A percentile compares a stretch with the other conserved stretches of the same genome.
Evolutionary conservation across 306 rosid genomes (phyloP).

Genomic region (Medicago ruthenica): DNA sequence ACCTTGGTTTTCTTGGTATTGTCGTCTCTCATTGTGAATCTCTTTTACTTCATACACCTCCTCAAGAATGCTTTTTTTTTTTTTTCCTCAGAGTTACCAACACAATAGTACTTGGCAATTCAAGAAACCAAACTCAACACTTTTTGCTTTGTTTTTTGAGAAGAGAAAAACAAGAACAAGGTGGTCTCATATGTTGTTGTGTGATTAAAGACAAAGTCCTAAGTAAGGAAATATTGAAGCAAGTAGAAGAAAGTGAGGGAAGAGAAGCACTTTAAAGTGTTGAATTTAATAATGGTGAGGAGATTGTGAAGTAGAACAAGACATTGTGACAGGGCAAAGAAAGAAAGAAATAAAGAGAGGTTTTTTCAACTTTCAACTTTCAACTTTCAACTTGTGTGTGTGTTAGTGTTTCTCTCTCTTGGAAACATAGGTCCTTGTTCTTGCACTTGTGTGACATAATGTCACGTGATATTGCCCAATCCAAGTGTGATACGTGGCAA

Average conservation of each 20-base stretch:
- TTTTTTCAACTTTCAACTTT: background rate
- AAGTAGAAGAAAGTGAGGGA: conserved; percentile 41
- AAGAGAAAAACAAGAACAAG: conserved; percentile 41
- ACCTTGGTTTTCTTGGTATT: conserved; percentile 95
- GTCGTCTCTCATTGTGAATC: conserved; percentile 83
- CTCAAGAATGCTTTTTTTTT: conserved; percentile 37
- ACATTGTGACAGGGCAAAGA: conserved; percentile 66
- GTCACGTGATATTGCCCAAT: no score
- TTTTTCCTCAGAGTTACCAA: conserved; percentile 34
- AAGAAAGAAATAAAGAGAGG: conserved; percentile 35
- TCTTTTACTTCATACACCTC: conserved; percentile 77
- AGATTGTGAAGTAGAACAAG: conserved; percentile 78
- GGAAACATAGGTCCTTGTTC: conserved; percentile 77
- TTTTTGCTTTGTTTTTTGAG: background rate
- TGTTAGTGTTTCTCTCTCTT: conserved; percentile 63
- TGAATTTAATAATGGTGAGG: conserved; percentile 59
- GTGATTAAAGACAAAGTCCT: background rate
- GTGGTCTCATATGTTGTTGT: conserved; percentile 36
- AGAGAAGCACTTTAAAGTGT: conserved; percentile 41
- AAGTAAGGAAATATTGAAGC: conserved; percentile 27
- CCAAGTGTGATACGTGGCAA: no score
- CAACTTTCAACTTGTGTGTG: background rate
- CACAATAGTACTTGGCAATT: background rate
- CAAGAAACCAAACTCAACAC: background rate
- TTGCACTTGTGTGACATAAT: no score